Conservation (phyloP, 192 early-diverging fungal genomes). For the Ambispora gerdemannii region DNA sequence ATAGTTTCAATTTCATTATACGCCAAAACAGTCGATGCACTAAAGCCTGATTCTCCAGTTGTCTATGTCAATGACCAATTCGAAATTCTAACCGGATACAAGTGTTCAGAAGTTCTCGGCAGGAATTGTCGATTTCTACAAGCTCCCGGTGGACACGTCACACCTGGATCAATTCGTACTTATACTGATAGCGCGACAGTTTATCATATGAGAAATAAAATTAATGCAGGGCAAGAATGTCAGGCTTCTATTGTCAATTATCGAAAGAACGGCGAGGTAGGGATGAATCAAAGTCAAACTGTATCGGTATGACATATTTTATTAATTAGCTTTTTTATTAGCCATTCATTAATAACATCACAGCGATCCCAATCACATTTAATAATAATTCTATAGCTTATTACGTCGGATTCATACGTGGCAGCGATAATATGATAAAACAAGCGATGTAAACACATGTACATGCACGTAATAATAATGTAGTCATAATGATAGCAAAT, state of each 20-base stretch:
- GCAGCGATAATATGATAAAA: no score
- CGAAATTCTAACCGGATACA: conserved; percentile 57
- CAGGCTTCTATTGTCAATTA: conserved; percentile 68
- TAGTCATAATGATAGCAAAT: no score
- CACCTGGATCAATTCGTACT: conserved; percentile 44
- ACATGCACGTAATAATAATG: no score
- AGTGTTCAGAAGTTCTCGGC: conserved; percentile 42
- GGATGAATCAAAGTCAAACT: no score
- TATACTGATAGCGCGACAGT: conserved; percentile 57
- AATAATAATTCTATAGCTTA: no score
- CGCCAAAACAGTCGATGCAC: conserved; percentile 43
- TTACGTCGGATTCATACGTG: no score
- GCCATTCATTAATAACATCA: conserved; percentile 68
- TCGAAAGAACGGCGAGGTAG: conserved; percentile 60
- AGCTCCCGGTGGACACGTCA: conserved; percentile 51
- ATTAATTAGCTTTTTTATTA: conserved; percentile 4
- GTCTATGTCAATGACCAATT: conserved; percentile 65
- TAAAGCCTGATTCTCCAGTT: conserved; percentile 58
- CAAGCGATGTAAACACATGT: no score
- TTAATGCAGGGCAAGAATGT: conserved; percentile 53
- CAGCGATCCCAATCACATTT: conserved; percentile 59
- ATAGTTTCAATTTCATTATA: background rate
- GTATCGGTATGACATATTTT: background rate
- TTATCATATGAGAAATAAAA: conserved; percentile 49
- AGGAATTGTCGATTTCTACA: conserved; percentile 53